Conservation (phyloP, 1,139 yeast genomes). For the Hansenula lynferdii region DNA sequence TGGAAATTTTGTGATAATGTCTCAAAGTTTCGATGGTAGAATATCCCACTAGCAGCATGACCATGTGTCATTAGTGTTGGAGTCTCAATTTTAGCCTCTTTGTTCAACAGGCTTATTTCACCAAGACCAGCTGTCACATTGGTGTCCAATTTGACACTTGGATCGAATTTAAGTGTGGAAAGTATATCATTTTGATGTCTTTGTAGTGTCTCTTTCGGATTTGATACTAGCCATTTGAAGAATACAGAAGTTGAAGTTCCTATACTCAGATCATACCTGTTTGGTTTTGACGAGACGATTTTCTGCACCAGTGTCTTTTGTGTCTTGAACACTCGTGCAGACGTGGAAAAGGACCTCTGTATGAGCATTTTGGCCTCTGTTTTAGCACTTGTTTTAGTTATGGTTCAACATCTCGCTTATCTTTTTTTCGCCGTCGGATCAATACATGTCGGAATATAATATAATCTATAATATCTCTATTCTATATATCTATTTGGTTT, state of each 20-base stretch:
- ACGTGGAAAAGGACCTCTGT: background rate
- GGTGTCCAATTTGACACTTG: conserved; percentile 4
- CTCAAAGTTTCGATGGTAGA: conserved; percentile 75
- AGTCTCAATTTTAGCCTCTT: conserved; percentile 10
- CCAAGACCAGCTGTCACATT: conserved; percentile 15
- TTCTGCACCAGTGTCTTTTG: conserved; percentile 9
- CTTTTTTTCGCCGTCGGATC: background rate
- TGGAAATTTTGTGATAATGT: conserved; percentile 38
- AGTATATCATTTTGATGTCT: conserved; percentile 16
- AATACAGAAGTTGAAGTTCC: conserved; percentile 5
- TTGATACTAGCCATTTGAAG: conserved; percentile 7
- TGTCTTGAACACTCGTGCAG: background rate
- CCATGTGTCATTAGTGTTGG: conserved; percentile 76
- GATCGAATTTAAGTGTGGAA: conserved; percentile 7
- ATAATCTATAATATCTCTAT: background rate
- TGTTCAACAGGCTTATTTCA: conserved; percentile 10
- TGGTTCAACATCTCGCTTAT: too few species aligned
- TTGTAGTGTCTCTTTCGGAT: conserved; percentile 6
- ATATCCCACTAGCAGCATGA: conserved; percentile 85
- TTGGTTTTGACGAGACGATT: conserved; percentile 4
- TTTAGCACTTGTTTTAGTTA: too few species aligned
- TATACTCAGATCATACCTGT: conserved; percentile 4
- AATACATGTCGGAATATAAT: too few species aligned
- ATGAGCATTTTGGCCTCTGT: too few species aligned
- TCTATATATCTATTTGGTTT: background rate